These are phyloP conservation scores for Scleromitrula shiraiana DNA, from an alignment of 2,329 filamentous ascomycete species.

Conservation along the genomic window DNA sequence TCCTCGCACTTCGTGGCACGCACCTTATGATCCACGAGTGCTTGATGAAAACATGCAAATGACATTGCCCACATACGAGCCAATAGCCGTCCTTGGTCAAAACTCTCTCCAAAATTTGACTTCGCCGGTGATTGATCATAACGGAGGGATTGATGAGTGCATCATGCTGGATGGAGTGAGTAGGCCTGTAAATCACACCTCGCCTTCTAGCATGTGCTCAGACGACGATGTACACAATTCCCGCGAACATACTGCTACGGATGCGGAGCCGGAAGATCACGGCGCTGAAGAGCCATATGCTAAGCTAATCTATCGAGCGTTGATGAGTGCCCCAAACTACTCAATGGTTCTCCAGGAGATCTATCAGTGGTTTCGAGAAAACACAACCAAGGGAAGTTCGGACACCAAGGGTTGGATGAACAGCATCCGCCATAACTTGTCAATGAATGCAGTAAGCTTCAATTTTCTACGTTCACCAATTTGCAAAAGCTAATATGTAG, in stretches of 20 bases:
- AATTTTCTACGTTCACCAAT: conserved; percentile 28
- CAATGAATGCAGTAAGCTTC: conserved; percentile 78
- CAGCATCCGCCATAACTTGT: conserved; percentile 89
- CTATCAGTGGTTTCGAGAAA: conserved; percentile 79
- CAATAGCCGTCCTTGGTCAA: conserved; percentile 13
- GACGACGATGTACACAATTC: conserved; percentile 25
- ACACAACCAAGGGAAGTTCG: conserved; percentile 65
- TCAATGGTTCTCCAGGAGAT: conserved; percentile 78
- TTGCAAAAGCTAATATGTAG: conserved; percentile 1
- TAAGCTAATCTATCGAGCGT: conserved; percentile 67
- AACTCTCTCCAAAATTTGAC: conserved; percentile 4
- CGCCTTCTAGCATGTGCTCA: conserved; percentile 17
- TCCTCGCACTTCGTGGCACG: conserved; percentile 17
- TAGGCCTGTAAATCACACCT: conserved; percentile 9
- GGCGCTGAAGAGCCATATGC: conserved; percentile 63
- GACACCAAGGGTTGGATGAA: conserved; percentile 80
- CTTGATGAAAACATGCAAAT: conserved; percentile 12
- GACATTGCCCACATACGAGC: conserved; percentile 12
- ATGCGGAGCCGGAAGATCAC: conserved; percentile 23
- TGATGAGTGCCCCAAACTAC: conserved; percentile 57
- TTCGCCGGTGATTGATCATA: neutral
- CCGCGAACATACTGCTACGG: conserved; percentile 23
- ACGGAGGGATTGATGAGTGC: conserved; percentile 1
- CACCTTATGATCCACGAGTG: conserved; percentile 12
- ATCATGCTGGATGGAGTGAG: conserved; percentile 5